Percentiles rank a stretch among this genome's conserved stretches.
These are phyloP conservation scores for Globisporangium cylindrosporum DNA, from an alignment of 352 stramenopile genomes.

Conservation along the genomic window DNA sequence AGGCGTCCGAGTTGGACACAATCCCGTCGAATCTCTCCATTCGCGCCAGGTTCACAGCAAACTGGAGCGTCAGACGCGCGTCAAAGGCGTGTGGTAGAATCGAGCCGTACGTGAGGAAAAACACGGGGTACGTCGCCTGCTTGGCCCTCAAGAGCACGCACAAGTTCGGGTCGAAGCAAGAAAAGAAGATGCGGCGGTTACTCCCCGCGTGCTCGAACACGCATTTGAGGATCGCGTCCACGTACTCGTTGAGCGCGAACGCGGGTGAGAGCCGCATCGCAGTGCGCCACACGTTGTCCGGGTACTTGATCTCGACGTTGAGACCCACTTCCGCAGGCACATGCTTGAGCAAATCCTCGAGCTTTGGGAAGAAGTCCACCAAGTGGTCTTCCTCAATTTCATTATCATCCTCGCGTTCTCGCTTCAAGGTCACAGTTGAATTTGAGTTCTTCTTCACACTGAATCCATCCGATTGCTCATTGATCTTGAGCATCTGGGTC, in stretches of 20 bases:
- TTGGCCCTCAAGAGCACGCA: slow-evolving; percentile 69
- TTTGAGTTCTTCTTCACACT: slow-evolving; percentile 3
- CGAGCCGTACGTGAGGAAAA: slow-evolving; percentile 71
- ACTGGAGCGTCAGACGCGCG: slow-evolving; percentile 58
- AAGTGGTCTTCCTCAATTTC: slow-evolving; percentile 47
- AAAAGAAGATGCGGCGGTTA: slow-evolving; percentile 75
- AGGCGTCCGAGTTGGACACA: slow-evolving; percentile 71
- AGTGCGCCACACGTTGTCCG: slow-evolving; percentile 39
- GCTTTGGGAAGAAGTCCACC: slow-evolving; percentile 64
- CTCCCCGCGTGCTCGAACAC: slow-evolving; percentile 60
- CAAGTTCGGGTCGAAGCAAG: slow-evolving; percentile 72
- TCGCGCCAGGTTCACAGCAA: slow-evolving; percentile 50
- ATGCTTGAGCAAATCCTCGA: slow-evolving; percentile 66
- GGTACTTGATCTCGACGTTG: slow-evolving; percentile 87
- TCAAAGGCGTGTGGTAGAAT: slow-evolving; percentile 46
- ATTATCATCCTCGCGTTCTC: background rate
- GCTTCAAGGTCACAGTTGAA: slow-evolving; percentile 4
- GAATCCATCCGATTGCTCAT: background rate
- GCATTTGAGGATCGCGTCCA: slow-evolving; percentile 66
- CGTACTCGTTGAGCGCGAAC: slow-evolving; percentile 76
- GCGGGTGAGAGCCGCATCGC: slow-evolving; percentile 40
- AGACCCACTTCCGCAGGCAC: slow-evolving; percentile 69
- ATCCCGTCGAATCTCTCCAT: slow-evolving; percentile 72
- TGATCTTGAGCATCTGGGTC: slow-evolving; percentile 36
- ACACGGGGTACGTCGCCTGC: slow-evolving; percentile 69